Evolutionary conservation across 1,284 basidiomycete genomes (phyloP), one percentile per base, ranked within the genome.

Genomic region (Puccinia sorghi): DNA sequence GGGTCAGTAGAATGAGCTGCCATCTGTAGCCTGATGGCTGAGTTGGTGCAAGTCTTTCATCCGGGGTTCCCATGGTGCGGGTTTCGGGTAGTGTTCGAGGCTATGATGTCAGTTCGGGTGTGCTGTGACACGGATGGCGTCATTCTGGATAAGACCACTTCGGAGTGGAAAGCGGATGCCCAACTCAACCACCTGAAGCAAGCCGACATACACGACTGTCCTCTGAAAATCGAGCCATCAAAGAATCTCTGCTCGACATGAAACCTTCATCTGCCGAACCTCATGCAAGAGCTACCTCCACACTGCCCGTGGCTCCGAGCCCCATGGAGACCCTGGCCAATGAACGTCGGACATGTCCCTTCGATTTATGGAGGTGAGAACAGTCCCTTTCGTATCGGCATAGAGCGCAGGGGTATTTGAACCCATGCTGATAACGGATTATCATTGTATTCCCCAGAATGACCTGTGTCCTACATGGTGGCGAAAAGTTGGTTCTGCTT

Each of bases 401-500:
- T 39, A 52, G 7, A 5, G 15, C 6, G 9, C 32, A 13, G 17
- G 37, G 9, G 22, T 8, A 27, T 2, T 52, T 20, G 13, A 2
- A 11, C 22, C 54, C 27, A 59, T 20, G 25, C n/a, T 80, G 48
- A 4, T 50, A 17, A 25, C 25, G 27, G 37, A 22, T 17, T 27
- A 4, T 69, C 57, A 59, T 59, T 27, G 27, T 12, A 61, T 11
- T 48, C 27, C 27, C 70, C 43, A 83, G 83, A 43, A 83, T 86
- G 82, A 82, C 83, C 9, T 85, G 84, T 79, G 85, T 84, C 37
- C 82, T 86, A 80, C 85, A 86, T 64, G 85, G 85, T 25, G 84
- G 83, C 41, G 81, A 85, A 77, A 80, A 80, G 48, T 81, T 82
- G 79, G 83, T 85, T 25, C 67, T 80, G 12, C 80, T 84, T 63